Evolutionary conservation across 306 rosid genomes (phyloP).

Genomic region (Delonix regia): DNA sequence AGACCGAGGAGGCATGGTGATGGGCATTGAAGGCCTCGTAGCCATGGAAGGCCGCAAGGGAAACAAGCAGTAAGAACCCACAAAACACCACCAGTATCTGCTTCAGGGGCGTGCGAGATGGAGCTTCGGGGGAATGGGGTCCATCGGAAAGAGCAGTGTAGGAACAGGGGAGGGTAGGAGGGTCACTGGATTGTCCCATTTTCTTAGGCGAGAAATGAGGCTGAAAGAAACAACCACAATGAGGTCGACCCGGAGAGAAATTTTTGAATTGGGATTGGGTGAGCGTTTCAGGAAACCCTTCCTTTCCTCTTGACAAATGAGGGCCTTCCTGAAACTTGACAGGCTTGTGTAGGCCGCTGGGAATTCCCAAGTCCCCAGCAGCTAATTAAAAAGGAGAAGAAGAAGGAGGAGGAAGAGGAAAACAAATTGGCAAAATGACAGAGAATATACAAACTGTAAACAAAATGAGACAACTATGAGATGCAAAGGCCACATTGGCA

Average conservation of each 20-base stretch:
- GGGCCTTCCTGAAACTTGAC: not conserved
- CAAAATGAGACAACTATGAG: not conserved
- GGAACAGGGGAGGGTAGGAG: constrained; percentile 41
- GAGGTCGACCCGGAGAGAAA: too few species aligned
- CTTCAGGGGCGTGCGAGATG: constrained; percentile 34
- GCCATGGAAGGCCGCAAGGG: constrained; percentile 43
- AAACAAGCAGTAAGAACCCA: constrained; percentile 49
- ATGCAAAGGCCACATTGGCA: not conserved
- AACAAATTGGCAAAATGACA: not conserved
- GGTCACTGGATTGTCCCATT: not conserved
- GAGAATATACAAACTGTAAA: not conserved
- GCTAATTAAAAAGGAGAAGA: not conserved
- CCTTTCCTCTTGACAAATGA: too few species aligned
- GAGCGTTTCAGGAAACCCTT: too few species aligned
- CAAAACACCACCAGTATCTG: constrained; percentile 29
- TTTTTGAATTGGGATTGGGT: too few species aligned
- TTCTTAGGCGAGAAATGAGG: not conserved
- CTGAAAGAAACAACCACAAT: not conserved
- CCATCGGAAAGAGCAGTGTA: constrained; percentile 44
- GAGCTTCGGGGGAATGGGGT: constrained; percentile 9
- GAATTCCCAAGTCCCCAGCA: not conserved
- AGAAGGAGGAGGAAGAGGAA: not conserved
- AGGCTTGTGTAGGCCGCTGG: not conserved
- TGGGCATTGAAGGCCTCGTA: not conserved
- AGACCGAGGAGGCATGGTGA: not conserved